A percentile compares a stretch with the other conserved stretches of the same genome.
These are phyloP conservation scores for Arabidopsis lyrata DNA, from an alignment of 441 rosid genomes.

Conservation along the genomic window DNA sequence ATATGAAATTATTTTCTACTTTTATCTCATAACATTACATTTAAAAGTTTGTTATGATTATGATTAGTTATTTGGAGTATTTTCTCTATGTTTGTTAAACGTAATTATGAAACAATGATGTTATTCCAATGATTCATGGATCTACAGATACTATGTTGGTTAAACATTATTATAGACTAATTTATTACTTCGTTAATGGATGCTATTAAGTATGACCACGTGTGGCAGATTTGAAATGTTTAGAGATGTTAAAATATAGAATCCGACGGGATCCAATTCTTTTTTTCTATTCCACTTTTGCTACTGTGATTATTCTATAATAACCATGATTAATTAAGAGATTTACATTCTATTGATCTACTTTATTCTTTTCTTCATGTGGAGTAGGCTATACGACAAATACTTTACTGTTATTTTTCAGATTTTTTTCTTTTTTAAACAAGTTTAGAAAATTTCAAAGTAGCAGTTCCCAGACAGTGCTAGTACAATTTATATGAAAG, in stretches of 20 bases:
- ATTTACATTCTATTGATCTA: background rate
- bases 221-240: constrained; percentile 41
- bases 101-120: constrained; percentile 26
- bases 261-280: constrained; percentile 36
- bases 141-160: constrained; percentile 9
- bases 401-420: background rate
- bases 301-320: constrained; percentile 26
- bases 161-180: constrained; percentile 19
- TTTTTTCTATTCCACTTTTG: constrained; percentile 9
- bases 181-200: constrained; percentile 29
- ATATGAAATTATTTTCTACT: no score
- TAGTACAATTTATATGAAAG: background rate
- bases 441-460: background rate
- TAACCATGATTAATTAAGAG: background rate
- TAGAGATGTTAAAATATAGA: constrained; percentile 19
- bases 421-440: no score
- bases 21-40: no score
- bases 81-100: background rate
- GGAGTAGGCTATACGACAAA: constrained; percentile 9
- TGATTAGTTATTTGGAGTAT: no score
- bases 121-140: constrained; percentile 1
- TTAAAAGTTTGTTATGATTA: no score
- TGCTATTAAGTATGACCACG: constrained; percentile 44
- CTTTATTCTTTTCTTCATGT: background rate
- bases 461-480: background rate